Evolutionary conservation across 208 protist species (phyloP).

Genomic region (Borovskyia barvae): DNA sequence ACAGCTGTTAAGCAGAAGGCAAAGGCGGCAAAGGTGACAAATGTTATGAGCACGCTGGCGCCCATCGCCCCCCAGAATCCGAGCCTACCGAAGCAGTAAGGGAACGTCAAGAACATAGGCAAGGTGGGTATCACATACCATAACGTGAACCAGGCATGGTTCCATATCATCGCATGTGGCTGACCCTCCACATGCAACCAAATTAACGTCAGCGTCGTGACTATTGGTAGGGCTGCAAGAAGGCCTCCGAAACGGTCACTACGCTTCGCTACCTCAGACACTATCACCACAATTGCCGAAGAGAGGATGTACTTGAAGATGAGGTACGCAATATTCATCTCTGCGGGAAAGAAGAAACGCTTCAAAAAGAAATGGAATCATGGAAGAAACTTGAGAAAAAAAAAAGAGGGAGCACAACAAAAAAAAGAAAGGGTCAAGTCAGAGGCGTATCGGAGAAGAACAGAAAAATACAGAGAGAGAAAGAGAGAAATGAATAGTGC

Average conservation of each 20-base stretch:
- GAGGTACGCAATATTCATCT: not conserved
- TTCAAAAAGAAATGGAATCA: not conserved
- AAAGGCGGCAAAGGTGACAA: constrained; percentile 9
- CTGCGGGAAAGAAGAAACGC: not conserved
- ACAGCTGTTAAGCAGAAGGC: constrained; percentile 2
- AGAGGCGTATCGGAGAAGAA: too few species aligned
- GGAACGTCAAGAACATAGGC: constrained; percentile 27
- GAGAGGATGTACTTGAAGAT: constrained; percentile 25
- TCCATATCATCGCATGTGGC: constrained; percentile 11
- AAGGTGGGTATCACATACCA: constrained; percentile 33
- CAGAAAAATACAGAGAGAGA: too few species aligned
- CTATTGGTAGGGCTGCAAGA: constrained; percentile 24
- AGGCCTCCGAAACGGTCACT: constrained; percentile 33
- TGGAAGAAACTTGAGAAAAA: not conserved
- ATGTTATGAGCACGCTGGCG: not conserved
- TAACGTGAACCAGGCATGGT: constrained; percentile 32
- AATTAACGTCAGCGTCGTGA: constrained; percentile 25
- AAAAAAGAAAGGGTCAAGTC: not conserved
- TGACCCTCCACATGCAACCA: constrained; percentile 35
- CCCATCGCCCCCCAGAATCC: constrained; percentile 16
- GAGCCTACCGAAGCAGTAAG: constrained; percentile 17
- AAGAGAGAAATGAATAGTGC: too few species aligned
- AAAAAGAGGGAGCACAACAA: not conserved
- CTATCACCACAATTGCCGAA: constrained; percentile 19
- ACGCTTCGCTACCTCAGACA: constrained; percentile 30